Evolutionary conservation across 108 stramenopile species (phyloP), one percentile per base, ranked within the genome.

Genomic region (Nitzschia sp.): DNA sequence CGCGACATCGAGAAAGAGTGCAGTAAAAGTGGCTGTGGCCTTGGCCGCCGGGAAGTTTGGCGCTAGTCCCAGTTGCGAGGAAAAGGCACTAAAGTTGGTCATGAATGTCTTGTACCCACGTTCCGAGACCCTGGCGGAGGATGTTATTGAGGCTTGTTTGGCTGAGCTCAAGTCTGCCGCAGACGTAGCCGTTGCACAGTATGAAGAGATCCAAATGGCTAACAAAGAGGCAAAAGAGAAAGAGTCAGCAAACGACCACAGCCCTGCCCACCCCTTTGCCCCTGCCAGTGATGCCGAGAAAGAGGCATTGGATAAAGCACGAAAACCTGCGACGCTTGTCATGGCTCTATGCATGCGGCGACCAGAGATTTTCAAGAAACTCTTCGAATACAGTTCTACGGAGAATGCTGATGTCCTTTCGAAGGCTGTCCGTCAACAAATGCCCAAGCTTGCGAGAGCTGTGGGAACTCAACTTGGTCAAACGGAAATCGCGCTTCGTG

Each of bases 31-130:
- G 52, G 88, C 89, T 29, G 94, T 92, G 40, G 83, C 72, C 9
- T 75, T 95, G 20, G 94, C 94, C 11, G 63, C 86, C 15, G 94
- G 94, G 42, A 75, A 88, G 10, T 65, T 91, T 39, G 79, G 79
- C 42, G 84, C 89, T 19, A 90, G 82, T 61, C 50, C 56, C 38
- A 67, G 69, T 14, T 78, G 91, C 34, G 86, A 90, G 72, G 91
- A 92, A 51, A 90, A 88, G 66, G 91, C 91, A 10, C 70, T 92
- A 34, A 90, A 89, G 63, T 67, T 95, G 24, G 94, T 92, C 0
- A 89, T 95, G 86, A 92, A 92, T 72, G 81, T 92, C 2, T 70
- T 92, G 37, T 95, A 80, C 64, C 74, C 84, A 0, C 85, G 84
- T 71, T 89, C 83, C 43, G 52, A 73, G 34, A 72, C 65, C 29